Evolutionary conservation across 2,329 filamentous ascomycete species (phyloP).

Genomic region (Neocatenulostroma microsporum): DNA sequence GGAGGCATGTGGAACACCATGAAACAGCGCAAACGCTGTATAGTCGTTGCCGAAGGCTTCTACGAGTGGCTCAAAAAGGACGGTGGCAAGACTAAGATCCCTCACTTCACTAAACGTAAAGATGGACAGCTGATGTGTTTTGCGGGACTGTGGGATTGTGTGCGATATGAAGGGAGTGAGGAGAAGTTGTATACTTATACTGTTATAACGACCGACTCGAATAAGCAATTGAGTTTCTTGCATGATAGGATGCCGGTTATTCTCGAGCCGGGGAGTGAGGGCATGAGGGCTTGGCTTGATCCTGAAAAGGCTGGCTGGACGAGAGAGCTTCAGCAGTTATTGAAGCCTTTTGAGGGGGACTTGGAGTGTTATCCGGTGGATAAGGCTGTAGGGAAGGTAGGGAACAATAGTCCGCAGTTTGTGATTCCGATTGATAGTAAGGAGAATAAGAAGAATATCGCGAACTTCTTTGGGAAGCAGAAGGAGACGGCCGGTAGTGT

Average conservation of each 20-base stretch:
- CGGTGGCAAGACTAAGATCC: constrained; percentile 68
- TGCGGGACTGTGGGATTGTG: constrained; percentile 86
- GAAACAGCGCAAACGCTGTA: constrained; percentile 81
- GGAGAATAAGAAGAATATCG: constrained; percentile 88
- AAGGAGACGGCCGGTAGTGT: constrained; percentile 31
- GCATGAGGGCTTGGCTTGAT: constrained; percentile 69
- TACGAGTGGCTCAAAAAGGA: constrained; percentile 90
- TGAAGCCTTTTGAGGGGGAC: constrained; percentile 72
- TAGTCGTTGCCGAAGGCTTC: constrained; percentile 85
- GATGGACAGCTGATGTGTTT: constrained; percentile 82
- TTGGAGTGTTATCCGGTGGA: constrained; percentile 79
- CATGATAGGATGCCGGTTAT: constrained; percentile 97
- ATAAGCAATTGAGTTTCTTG: constrained; percentile 72
- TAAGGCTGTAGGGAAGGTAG: constrained; percentile 88
- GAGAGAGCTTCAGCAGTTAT: constrained; percentile 63
- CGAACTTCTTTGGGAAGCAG: constrained; percentile 75
- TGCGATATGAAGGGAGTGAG: constrained; percentile 63
- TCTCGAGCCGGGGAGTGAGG: constrained; percentile 65
- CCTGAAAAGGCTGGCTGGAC: constrained; percentile 65
- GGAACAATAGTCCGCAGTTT: constrained; percentile 79
- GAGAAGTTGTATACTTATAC: constrained; percentile 81
- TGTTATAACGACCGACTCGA: constrained; percentile 84
- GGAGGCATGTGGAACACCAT: constrained; percentile 86
- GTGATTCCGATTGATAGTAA: constrained; percentile 74
- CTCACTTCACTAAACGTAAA: constrained; percentile 73